Evolutionary conservation across 805 yeast species (phyloP).

Genomic region (Suhomyces xylopsoci): DNA sequence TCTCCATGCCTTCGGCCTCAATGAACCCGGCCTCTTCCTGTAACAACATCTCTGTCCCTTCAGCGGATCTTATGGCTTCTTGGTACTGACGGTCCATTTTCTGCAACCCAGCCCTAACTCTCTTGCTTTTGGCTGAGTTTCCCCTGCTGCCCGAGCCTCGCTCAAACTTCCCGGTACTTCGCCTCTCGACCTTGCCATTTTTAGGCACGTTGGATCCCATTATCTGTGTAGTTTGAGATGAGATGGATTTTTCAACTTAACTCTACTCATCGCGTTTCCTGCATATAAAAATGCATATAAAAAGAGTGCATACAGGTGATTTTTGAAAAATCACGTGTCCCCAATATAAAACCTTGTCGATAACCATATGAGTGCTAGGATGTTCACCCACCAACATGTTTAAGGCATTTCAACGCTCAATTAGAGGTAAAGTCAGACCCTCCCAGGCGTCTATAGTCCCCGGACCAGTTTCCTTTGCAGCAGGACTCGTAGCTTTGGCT

Average conservation of each 20-base stretch:
- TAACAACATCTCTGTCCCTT: constrained; percentile 78
- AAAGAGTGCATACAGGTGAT: no score
- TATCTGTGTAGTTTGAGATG: neutral
- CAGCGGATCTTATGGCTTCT: constrained; percentile 79
- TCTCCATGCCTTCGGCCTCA: constrained; percentile 96
- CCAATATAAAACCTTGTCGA: no score
- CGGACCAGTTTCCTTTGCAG: constrained; percentile 13
- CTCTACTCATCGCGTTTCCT: neutral
- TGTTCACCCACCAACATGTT: neutral
- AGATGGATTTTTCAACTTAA: neutral
- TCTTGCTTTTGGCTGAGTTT: constrained; percentile 52
- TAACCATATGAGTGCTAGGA: no score
- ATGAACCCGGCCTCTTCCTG: constrained; percentile 83
- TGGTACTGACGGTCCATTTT: constrained; percentile 68
- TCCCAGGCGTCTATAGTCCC: constrained; percentile 18
- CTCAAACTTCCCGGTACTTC: constrained; percentile 7
- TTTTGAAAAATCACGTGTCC: no score
- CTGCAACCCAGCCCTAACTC: constrained; percentile 62
- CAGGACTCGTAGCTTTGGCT: constrained; percentile 23
- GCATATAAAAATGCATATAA: no score
- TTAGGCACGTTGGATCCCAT: neutral
- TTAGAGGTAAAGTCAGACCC: constrained; percentile 1
- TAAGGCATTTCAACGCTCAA: neutral
- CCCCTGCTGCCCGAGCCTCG: constrained; percentile 3
- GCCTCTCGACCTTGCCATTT: neutral